phyloP scores from a whole-genome alignment of 768 basidiomycete genomes.

The Punctularia strigosozonata region DNA sequence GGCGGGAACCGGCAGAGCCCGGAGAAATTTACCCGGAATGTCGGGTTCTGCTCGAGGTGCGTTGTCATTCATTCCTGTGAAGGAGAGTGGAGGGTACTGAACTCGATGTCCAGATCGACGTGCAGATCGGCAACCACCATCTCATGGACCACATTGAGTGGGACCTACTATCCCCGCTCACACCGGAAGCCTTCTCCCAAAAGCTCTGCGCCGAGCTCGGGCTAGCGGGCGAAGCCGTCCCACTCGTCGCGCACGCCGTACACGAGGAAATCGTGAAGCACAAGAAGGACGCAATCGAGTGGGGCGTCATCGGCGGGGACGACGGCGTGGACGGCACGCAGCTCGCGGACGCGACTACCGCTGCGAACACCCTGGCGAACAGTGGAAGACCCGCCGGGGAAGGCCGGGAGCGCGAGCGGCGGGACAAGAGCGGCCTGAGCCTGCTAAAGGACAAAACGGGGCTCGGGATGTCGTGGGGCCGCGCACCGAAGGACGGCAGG shows the following conservation, averaged over 20 bases:
- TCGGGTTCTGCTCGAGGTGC: slow-evolving; percentile 23
- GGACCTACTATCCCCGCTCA: slow-evolving; percentile 90
- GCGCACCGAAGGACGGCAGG: slow-evolving; percentile 64
- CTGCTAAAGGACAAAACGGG: slow-evolving; percentile 76
- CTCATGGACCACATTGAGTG: slow-evolving; percentile 95
- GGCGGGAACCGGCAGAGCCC: slow-evolving; percentile 62
- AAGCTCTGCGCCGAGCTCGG: slow-evolving; percentile 81
- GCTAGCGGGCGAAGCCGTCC: slow-evolving; percentile 75
- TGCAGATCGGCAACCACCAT: slow-evolving; percentile 88
- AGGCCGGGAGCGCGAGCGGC: too few species aligned
- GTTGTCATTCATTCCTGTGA: not conserved
- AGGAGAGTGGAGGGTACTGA: not conserved
- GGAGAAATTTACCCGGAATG: slow-evolving; percentile 74
- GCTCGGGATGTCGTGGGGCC: slow-evolving; percentile 62
- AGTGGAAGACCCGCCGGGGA: slow-evolving; percentile 22
- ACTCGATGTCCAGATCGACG: slow-evolving; percentile 65
- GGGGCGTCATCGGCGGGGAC: slow-evolving; percentile 73
- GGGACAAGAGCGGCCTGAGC: slow-evolving; percentile 39
- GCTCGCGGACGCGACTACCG: too few species aligned
- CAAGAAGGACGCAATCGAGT: slow-evolving; percentile 90
- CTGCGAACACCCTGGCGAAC: slow-evolving; percentile 10
- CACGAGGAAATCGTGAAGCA: slow-evolving; percentile 94
- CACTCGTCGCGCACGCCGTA: slow-evolving; percentile 84
- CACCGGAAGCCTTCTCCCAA: slow-evolving; percentile 74
- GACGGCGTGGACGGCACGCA: too few species aligned